Evolutionary conservation across 441 rosid genomes (phyloP).

Genomic region (Flueggea neowawraea): DNA sequence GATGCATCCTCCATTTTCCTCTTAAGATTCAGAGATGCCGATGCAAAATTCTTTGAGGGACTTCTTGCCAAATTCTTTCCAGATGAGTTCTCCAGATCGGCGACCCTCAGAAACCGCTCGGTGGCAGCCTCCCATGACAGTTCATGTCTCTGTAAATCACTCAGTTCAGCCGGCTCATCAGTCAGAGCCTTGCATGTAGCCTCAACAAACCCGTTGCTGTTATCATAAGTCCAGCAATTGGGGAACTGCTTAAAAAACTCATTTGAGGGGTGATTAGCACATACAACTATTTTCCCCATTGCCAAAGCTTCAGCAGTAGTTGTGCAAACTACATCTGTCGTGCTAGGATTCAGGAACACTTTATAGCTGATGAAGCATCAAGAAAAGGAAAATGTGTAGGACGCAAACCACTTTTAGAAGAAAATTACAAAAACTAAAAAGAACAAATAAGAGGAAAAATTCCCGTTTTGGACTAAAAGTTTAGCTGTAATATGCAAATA

Average conservation of each 20-base stretch:
- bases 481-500: too few relatives aligned
- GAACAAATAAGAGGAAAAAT: too few relatives aligned
- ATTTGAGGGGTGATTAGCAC: slow-evolving; percentile 84
- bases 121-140: slow-evolving; percentile 98
- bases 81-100: slow-evolving; percentile 40
- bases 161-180: slow-evolving; percentile 65
- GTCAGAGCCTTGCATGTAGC: slow-evolving; percentile 51
- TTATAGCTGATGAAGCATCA: slow-evolving; percentile 53
- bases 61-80: slow-evolving; percentile 14
- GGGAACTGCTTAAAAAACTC: slow-evolving; percentile 94
- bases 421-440: too few relatives aligned
- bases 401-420: not conserved
- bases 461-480: too few relatives aligned
- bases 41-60: slow-evolving; percentile 38
- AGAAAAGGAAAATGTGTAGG: not conserved
- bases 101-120: slow-evolving; percentile 60
- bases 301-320: slow-evolving; percentile 98
- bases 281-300: slow-evolving; percentile 88
- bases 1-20: slow-evolving; percentile 66
- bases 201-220: slow-evolving; percentile 50
- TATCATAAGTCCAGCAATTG: slow-evolving; percentile 60
- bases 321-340: slow-evolving; percentile 96
- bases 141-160: slow-evolving; percentile 60
- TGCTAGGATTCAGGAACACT: slow-evolving; percentile 97
- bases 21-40: slow-evolving; percentile 44